Base-by-base conservation (phyloP, 306 rosid species). In the Prosopis cineraria region DNA sequence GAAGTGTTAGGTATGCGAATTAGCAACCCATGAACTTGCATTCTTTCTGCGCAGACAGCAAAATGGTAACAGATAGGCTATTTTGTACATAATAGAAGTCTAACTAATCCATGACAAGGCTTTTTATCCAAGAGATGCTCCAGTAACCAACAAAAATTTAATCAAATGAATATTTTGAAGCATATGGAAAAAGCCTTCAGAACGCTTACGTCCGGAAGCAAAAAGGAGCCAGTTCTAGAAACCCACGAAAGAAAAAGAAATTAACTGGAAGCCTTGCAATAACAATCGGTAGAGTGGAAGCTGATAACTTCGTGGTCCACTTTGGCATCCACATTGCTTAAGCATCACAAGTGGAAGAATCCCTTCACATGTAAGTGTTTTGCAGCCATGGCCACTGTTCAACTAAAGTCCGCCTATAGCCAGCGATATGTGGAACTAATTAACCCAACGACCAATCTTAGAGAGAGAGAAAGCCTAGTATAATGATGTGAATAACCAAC, bases 141-240 rank as follows among this genome's bases (percentile, higher is more conserved):
- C 65, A 75, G 59, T 75, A 64, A 78, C 71, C 60, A 53, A 70
- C 25, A 70, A 65, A 65, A 85, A 85, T 70, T 65, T 81, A 63
- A 74, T 58, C 69, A 77, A 73, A 73, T 78, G 80, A 72, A 73
- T 68, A 53, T 34, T 78, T 73, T 78, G 20, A 52, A 39, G 77
- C 73, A 68, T 60, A 68, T 53, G 45, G 53, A 78, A 66, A 72
- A 77, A 5, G 79, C 67, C 69, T 68, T 78, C 65, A 52, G 39
- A 33, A 41, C 75, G 78, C 78, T 74, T 59, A 48, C 74, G 30
- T 83, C 64, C 53, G 59, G 69, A 74, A 78, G 41, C 65, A 77
- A 44, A 78, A 81, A 27, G 74, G 72, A 72, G 40, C 67, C 79
- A 47, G 20, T 52, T 40, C 17, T 71, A 29, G 74, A 16, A 30